phyloP scores from a whole-genome alignment of 257 asterid species.

The Osmanthus fragrans region DNA sequence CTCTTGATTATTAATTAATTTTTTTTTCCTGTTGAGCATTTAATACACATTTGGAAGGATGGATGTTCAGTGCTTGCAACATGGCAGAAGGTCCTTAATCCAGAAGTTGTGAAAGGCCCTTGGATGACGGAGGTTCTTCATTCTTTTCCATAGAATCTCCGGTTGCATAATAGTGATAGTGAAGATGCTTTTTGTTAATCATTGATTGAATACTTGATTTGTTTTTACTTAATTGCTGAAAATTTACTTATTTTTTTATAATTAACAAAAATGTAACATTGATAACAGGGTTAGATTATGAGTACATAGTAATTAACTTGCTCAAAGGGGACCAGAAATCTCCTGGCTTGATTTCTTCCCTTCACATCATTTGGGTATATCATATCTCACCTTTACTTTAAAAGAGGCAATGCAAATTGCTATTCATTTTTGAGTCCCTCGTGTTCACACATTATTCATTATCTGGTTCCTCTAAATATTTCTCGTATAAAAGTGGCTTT shows the following conservation, averaged over 20 bases:
- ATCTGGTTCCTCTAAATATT: too few relatives aligned
- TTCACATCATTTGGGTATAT: too few relatives aligned
- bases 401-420: too few relatives aligned
- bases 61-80: slow-evolving; percentile 85
- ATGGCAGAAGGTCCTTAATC: slow-evolving; percentile 91
- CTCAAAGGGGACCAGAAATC: slow-evolving; percentile 69
- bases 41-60: slow-evolving; percentile 61
- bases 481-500: too few relatives aligned
- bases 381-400: too few relatives aligned
- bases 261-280: slow-evolving; percentile 12
- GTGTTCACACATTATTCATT: too few relatives aligned
- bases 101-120: slow-evolving; percentile 76
- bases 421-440: too few relatives aligned
- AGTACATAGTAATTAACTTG: slow-evolving; percentile 69
- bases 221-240: not conserved
- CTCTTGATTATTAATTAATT: slow-evolving; percentile 5
- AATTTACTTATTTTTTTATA: not conserved
- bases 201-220: not conserved
- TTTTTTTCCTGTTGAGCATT: slow-evolving; percentile 46
- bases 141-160: not conserved
- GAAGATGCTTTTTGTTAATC: not conserved
- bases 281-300: slow-evolving; percentile 63
- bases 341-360: slow-evolving; percentile 50
- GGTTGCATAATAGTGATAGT: not conserved
- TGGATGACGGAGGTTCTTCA: slow-evolving; percentile 73